Evolutionary conservation across 768 basidiomycete genomes (phyloP).

Genomic region (Amanita phalloides): DNA sequence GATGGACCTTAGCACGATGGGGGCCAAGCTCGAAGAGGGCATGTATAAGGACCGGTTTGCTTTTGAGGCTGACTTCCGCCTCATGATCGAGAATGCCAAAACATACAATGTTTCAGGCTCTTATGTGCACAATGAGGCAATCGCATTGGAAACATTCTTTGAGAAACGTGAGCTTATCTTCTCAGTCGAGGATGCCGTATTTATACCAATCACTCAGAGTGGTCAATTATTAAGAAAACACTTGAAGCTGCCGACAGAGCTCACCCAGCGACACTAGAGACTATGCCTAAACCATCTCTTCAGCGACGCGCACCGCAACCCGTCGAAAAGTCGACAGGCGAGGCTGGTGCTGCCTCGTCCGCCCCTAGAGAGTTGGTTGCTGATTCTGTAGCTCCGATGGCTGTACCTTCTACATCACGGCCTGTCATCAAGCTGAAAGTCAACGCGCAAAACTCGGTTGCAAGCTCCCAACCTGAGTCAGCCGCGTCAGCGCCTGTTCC

Average conservation of each 20-base stretch:
- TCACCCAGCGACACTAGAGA: slow-evolving; percentile 16
- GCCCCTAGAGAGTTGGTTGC: not conserved
- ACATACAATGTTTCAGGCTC: slow-evolving; percentile 69
- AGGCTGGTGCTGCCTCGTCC: slow-evolving; percentile 2
- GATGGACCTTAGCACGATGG: slow-evolving; percentile 90
- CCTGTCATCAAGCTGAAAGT: slow-evolving; percentile 66
- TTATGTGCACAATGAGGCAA: slow-evolving; percentile 66
- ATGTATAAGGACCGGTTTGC: slow-evolving; percentile 77
- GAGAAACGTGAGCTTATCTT: slow-evolving; percentile 59
- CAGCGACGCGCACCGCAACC: slow-evolving; percentile 26
- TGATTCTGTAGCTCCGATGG: slow-evolving; percentile 11
- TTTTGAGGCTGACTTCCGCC: slow-evolving; percentile 78
- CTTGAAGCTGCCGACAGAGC: slow-evolving; percentile 55
- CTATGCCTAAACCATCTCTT: slow-evolving; percentile 15
- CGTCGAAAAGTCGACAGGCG: slow-evolving; percentile 17
- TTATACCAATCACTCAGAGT: slow-evolving; percentile 41
- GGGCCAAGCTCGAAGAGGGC: slow-evolving; percentile 76
- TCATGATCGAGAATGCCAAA: slow-evolving; percentile 84
- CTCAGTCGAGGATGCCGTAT: not conserved
- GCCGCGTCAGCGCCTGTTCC: slow-evolving; percentile 15
- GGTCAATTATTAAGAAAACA: slow-evolving; percentile 81
- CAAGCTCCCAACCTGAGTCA: slow-evolving; percentile 20
- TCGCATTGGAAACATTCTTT: slow-evolving; percentile 69
- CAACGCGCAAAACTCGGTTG: slow-evolving; percentile 19
- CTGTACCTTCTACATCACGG: slow-evolving; percentile 26